Percentiles rank a stretch among this genome's conserved stretches.
Conservation (phyloP, 2,329 filamentous ascomycete species). For the Teratosphaeria viscida region DNA sequence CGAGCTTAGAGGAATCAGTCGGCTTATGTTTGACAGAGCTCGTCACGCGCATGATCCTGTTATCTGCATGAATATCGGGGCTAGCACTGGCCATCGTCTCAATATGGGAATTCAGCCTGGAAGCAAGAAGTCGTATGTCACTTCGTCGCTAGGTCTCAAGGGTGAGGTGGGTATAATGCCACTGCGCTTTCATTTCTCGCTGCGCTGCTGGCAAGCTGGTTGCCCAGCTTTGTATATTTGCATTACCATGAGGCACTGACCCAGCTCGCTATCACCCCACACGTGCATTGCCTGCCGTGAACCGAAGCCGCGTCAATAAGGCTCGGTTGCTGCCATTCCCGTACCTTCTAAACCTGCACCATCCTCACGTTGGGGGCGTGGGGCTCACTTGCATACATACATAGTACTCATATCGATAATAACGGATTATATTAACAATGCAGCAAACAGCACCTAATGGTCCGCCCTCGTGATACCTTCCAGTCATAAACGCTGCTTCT, state of each 20-base stretch:
- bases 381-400: background rate
- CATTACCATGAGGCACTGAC: background rate
- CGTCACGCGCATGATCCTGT: conserved; percentile 7
- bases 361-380: background rate
- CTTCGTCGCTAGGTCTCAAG: background rate
- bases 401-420: background rate
- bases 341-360: background rate
- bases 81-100: background rate
- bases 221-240: background rate
- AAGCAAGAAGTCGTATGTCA: background rate
- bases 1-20: background rate
- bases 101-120: background rate
- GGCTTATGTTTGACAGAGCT: conserved; percentile 1
- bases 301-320: background rate
- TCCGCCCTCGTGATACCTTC: background rate
- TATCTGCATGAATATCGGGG: conserved; percentile 7
- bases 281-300: background rate
- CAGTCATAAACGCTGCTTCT: background rate
- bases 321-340: background rate
- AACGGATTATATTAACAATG: background rate
- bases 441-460: background rate
- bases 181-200: background rate
- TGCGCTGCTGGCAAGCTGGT: background rate
- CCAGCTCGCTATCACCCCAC: background rate
- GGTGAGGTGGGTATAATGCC: background rate